phyloP scores from a whole-genome alignment of 768 basidiomycete genomes.

The Termitomyces sp. region DNA sequence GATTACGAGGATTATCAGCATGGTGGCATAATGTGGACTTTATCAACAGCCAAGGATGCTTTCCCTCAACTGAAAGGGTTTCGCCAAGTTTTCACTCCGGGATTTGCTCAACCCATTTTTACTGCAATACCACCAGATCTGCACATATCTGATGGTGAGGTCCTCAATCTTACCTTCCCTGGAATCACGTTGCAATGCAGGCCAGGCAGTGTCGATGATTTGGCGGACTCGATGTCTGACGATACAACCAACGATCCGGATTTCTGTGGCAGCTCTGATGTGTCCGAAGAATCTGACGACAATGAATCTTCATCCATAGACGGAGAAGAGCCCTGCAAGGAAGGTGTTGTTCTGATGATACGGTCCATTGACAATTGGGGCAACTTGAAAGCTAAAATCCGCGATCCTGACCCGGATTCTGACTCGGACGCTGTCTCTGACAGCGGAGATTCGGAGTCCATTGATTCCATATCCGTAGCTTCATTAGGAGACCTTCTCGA shows the following conservation, averaged over 20 bases:
- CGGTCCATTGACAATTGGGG: neutral
- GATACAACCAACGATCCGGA: neutral
- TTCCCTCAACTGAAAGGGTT: neutral
- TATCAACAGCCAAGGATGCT: neutral
- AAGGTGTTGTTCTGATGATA: neutral
- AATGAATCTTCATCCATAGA: neutral
- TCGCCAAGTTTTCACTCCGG: neutral
- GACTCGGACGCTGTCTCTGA: neutral
- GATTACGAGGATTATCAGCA: no score
- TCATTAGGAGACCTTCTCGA: neutral
- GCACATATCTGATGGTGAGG: neutral
- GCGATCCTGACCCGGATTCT: neutral
- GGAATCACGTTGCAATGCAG: neutral
- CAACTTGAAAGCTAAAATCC: neutral
- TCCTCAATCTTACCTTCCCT: neutral
- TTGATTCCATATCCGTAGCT: neutral
- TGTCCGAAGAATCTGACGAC: neutral
- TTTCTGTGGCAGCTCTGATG: neutral
- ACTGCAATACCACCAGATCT: neutral
- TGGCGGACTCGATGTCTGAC: neutral
- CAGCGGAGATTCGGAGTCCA: neutral
- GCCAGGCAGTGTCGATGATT: neutral
- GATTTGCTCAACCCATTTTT: neutral
- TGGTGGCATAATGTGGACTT: neutral
- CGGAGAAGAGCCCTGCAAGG: neutral